Percentiles rank a stretch among this genome's conserved stretches.
Conservation (phyloP, 257 asterid genomes). For the Datura wrightii region DNA sequence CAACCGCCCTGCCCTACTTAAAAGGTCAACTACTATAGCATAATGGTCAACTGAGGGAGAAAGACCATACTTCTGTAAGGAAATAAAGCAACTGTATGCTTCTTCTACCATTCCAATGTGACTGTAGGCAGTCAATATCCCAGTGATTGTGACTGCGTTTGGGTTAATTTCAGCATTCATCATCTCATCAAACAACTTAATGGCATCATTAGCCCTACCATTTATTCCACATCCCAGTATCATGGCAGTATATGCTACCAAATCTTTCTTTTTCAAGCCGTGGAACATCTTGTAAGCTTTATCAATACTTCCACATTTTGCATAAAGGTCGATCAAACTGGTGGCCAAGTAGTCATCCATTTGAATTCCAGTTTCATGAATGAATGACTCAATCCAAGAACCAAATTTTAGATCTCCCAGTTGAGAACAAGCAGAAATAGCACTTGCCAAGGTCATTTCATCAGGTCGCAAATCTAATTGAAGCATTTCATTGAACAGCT, state of each 20-base stretch:
- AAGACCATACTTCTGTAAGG: slow-evolving; percentile 66
- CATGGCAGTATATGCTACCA: slow-evolving; percentile 86
- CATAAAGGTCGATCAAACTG: slow-evolving; percentile 75
- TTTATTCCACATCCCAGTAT: slow-evolving; percentile 84
- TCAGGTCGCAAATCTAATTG: slow-evolving; percentile 61
- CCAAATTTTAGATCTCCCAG: slow-evolving; percentile 71
- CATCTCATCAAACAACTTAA: slow-evolving; percentile 75
- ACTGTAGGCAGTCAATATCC: slow-evolving; percentile 70
- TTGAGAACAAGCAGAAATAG: slow-evolving; percentile 82
- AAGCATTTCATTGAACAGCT: slow-evolving; percentile 71
- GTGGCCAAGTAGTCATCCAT: slow-evolving; percentile 88
- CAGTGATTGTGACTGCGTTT: slow-evolving; percentile 66
- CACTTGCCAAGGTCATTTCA: slow-evolving; percentile 72
- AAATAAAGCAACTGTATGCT: slow-evolving; percentile 67
- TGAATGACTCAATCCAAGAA: slow-evolving; percentile 61
- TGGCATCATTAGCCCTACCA: slow-evolving; percentile 71
- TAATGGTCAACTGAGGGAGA: slow-evolving; percentile 79
- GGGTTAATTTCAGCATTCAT: slow-evolving; percentile 55
- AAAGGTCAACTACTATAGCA: slow-evolving; percentile 78
- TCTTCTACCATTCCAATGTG: slow-evolving; percentile 84
- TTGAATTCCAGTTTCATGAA: slow-evolving; percentile 57
- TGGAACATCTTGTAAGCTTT: slow-evolving; percentile 71
- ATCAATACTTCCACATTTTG: slow-evolving; percentile 74
- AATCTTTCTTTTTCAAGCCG: slow-evolving; percentile 57
- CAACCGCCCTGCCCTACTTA: slow-evolving; percentile 77